A percentile compares a stretch with the other conserved stretches of the same genome.
Evolutionary conservation across 805 yeast genomes (phyloP).

Genomic region (Metschnikowia vanudenii): DNA sequence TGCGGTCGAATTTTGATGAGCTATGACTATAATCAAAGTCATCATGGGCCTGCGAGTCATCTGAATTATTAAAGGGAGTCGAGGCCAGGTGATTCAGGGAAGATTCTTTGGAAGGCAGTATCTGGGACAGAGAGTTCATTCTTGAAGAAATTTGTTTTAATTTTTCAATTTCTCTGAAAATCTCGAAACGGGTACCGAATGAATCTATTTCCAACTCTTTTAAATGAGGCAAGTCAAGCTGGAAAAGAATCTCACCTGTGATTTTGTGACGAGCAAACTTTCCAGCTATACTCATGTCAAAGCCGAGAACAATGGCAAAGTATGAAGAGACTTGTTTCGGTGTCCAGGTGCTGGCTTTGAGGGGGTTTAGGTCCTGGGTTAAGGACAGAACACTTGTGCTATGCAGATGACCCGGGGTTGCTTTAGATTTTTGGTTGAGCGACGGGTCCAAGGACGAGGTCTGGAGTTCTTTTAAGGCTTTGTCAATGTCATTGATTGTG

Average conservation of each 20-base stretch:
- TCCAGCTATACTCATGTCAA: constrained; percentile 70
- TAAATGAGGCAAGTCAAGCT: constrained; percentile 78
- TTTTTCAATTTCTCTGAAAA: constrained; percentile 83
- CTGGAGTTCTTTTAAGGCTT: constrained; percentile 64
- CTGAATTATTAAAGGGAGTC: constrained; percentile 21
- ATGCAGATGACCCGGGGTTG: constrained; percentile 6
- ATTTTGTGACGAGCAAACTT: constrained; percentile 86
- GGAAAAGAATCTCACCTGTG: constrained; percentile 80
- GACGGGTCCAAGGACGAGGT: constrained; percentile 18
- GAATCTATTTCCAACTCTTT: constrained; percentile 90
- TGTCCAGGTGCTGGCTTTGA: constrained; percentile 64
- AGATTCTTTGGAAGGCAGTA: background rate
- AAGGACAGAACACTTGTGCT: constrained; percentile 16
- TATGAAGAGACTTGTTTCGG: constrained; percentile 83
- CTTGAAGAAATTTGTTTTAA: constrained; percentile 35
- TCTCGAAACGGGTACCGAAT: constrained; percentile 93
- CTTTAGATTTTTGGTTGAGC: constrained; percentile 1
- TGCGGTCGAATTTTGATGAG: background rate
- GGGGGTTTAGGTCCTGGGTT: constrained; percentile 41
- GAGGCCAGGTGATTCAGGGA: background rate
- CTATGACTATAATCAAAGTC: constrained; percentile 1
- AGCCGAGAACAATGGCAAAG: constrained; percentile 65
- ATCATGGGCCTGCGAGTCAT: constrained; percentile 13
- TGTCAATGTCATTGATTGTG: constrained; percentile 71
- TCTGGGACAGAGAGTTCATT: constrained; percentile 7